phyloP scores from a whole-genome alignment of 306 rosid genomes.

The Cicer yamashitae region DNA sequence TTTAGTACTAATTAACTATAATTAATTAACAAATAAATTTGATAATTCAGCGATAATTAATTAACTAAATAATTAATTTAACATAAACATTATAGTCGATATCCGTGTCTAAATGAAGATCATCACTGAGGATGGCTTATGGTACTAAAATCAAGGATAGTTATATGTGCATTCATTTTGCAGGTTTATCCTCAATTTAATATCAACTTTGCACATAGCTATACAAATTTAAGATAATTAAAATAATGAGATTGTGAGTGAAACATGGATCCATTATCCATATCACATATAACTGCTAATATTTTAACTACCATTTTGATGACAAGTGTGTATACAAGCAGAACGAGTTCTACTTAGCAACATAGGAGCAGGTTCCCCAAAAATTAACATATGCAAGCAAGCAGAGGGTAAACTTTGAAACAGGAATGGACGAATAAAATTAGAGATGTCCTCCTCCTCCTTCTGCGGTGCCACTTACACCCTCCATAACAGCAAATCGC shows the following conservation, averaged over 20 bases:
- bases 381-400: not conserved
- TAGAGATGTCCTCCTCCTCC: slow-evolving; percentile 34
- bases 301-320: not conserved
- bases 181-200: not conserved
- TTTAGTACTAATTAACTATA: too few relatives aligned
- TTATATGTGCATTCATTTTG: not conserved
- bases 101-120: too few relatives aligned
- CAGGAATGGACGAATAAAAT: not conserved
- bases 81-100: too few relatives aligned
- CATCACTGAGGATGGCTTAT: too few relatives aligned
- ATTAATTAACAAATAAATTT: too few relatives aligned
- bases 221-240: not conserved
- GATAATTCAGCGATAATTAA: too few relatives aligned
- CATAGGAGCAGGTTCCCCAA: not conserved
- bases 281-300: not conserved
- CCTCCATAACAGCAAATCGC: slow-evolving; percentile 63
- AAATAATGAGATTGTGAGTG: not conserved
- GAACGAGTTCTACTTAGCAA: not conserved
- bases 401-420: not conserved
- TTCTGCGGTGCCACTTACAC: slow-evolving; percentile 36
- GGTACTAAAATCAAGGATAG: not conserved
- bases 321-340: not conserved
- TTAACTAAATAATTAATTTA: too few relatives aligned
- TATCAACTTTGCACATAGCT: not conserved
- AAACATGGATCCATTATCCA: not conserved